Evolutionary conservation across 371 early-diverging fungal species (phyloP).

Genomic region (Umbelopsis sp.): DNA sequence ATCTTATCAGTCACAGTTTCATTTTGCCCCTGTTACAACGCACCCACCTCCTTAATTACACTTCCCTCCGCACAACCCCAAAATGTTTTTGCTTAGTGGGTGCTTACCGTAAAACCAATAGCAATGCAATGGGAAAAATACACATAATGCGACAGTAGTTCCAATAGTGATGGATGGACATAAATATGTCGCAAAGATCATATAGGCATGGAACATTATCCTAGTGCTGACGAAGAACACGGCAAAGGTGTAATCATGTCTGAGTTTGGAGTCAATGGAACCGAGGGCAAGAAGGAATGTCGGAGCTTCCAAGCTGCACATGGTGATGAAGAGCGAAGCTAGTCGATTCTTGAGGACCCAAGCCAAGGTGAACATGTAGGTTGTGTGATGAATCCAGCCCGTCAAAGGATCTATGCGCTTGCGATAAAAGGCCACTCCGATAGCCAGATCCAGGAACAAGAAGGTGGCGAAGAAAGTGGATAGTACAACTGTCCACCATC

Average conservation of each 20-base stretch:
- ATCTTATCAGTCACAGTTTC: too few species aligned
- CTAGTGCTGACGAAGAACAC: slow-evolving; percentile 39
- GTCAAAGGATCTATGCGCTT: slow-evolving; percentile 53
- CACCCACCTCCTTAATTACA: background rate
- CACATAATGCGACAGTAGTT: slow-evolving; percentile 25
- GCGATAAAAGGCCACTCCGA: slow-evolving; percentile 52
- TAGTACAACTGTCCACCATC: slow-evolving; percentile 34
- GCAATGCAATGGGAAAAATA: slow-evolving; percentile 45
- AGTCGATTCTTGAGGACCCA: slow-evolving; percentile 35
- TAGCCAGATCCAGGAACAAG: slow-evolving; percentile 43
- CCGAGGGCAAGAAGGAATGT: slow-evolving; percentile 46
- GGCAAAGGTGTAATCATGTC: slow-evolving; percentile 49
- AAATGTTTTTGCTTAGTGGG: background rate
- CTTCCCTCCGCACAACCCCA: background rate
- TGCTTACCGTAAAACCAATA: slow-evolving; percentile 52
- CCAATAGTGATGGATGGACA: background rate
- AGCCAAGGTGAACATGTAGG: slow-evolving; percentile 36
- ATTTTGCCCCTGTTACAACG: too few species aligned
- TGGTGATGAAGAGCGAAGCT: slow-evolving; percentile 37
- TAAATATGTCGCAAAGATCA: slow-evolving; percentile 23
- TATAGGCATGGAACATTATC: slow-evolving; percentile 44
- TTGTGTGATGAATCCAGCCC: slow-evolving; percentile 61
- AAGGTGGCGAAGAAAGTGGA: slow-evolving; percentile 49
- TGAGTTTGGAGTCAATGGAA: slow-evolving; percentile 33
- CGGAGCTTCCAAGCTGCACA: slow-evolving; percentile 46